These are phyloP conservation scores for Nowakowskiella sp. DNA, from an alignment of 192 early-diverging fungal species.

Conservation along the genomic window DNA sequence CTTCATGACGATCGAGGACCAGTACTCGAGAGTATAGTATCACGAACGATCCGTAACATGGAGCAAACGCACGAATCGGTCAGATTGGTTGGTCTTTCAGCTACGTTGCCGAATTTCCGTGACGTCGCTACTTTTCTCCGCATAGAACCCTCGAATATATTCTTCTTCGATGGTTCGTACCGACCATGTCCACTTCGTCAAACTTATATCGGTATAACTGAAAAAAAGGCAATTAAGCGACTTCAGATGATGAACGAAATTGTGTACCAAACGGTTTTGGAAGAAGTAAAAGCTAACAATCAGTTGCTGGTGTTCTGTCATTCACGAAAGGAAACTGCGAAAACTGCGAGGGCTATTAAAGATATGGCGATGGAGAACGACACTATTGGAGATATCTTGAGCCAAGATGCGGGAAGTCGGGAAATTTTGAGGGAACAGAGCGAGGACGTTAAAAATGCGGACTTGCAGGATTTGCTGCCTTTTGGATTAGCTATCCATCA, in stretches of 20 bases:
- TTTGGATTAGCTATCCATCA: slow-evolving; percentile 96
- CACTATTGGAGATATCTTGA: slow-evolving; percentile 72
- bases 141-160: slow-evolving; percentile 65
- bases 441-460: slow-evolving; percentile 78
- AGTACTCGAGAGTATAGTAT: slow-evolving; percentile 87
- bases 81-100: slow-evolving; percentile 84
- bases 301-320: slow-evolving; percentile 96
- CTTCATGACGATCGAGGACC: slow-evolving; percentile 96
- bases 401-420: slow-evolving; percentile 70
- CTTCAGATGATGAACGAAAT: slow-evolving; percentile 97
- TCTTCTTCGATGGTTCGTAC: slow-evolving; percentile 91
- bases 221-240: slow-evolving; percentile 90
- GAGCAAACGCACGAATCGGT: slow-evolving; percentile 85
- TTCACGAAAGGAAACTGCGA: slow-evolving; percentile 94
- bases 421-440: slow-evolving; percentile 63
- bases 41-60: slow-evolving; percentile 74
- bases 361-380: slow-evolving; percentile 91
- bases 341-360: slow-evolving; percentile 82
- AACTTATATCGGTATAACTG: slow-evolving; percentile 93
- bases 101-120: slow-evolving; percentile 91
- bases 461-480: slow-evolving; percentile 81
- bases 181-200: slow-evolving; percentile 93
- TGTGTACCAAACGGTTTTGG: slow-evolving; percentile 87
- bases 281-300: slow-evolving; percentile 64
- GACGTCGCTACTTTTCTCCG: slow-evolving; percentile 94